Percentiles rank a stretch among this genome's conserved stretches.
Conservation (phyloP, 345 rosid genomes). For the Trapa bicornis region DNA sequence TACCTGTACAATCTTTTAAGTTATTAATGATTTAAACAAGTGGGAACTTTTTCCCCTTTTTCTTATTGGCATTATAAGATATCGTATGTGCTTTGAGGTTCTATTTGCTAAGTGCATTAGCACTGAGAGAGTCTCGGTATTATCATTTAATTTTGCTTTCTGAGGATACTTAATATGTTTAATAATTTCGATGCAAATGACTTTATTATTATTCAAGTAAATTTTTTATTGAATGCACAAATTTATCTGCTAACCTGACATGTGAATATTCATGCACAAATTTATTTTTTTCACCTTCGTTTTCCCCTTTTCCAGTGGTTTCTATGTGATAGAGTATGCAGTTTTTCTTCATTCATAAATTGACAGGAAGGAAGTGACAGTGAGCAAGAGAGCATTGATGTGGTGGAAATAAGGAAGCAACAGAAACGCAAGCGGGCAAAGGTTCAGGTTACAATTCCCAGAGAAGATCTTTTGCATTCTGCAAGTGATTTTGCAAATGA, state of each 20-base stretch:
- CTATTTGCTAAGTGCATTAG: not conserved
- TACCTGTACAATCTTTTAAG: not conserved
- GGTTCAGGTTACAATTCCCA: slow-evolving; percentile 33
- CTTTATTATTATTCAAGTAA: not conserved
- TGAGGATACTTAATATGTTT: not conserved
- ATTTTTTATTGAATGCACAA: not conserved
- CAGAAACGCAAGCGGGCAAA: slow-evolving; percentile 56
- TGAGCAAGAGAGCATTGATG: slow-evolving; percentile 59
- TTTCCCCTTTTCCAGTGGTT: not conserved
- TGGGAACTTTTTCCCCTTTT: not conserved
- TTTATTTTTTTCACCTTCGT: not conserved
- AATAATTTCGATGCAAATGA: not conserved
- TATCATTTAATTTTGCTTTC: not conserved
- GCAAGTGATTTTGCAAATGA: slow-evolving; percentile 30
- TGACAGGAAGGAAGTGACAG: slow-evolving; percentile 70
- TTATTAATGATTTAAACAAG: not conserved
- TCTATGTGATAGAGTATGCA: not conserved
- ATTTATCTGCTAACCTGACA: not conserved
- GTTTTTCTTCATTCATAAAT: slow-evolving; percentile 5
- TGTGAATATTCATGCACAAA: not conserved
- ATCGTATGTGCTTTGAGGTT: not conserved
- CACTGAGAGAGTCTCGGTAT: not conserved
- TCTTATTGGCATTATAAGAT: not conserved
- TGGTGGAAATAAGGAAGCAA: slow-evolving; percentile 30
- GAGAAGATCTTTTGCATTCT: slow-evolving; percentile 22